Evolutionary conservation across 73 alveolate species (phyloP), one percentile per base, ranked within the genome.

Genomic region (Uronychia binucleata): DNA sequence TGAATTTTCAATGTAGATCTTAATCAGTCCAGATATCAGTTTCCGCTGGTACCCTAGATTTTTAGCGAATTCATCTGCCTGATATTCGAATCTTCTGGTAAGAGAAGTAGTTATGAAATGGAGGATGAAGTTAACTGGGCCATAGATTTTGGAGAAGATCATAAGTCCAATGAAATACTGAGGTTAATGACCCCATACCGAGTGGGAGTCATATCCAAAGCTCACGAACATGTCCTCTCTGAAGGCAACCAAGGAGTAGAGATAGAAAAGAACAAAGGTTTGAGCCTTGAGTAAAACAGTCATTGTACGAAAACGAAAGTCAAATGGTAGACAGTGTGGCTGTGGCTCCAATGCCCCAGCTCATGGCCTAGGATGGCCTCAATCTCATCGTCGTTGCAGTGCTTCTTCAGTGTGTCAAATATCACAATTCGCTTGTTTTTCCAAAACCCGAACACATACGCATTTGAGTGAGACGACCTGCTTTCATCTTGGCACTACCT

Each of bases 341-440:
- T 88, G 81, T 86, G 89, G 74, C 85, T 83, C 99, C 99, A 97
- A 91, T 97, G 99, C 32, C 99, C 99, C 26, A 97, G 81, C 87
- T 97, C 99, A 87, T 97, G 99, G 28, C 97, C 98, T 26, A 97
- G 88, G 8, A 96, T 98, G 26, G 98, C 98, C 33, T 89, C 97
- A 25, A 97, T 96, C 85, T 97, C 99, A 28, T 87, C 92, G 79
- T 95, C 85, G 19, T 83, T 77, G 58, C 88, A 74, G 57, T 95
- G 82, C 57, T 94, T 96, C 28, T 91, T 81, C 74, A 97, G 89
- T 33, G 98, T 97, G 90, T 97, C 99, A 87, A 58, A 97, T 76
- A 97, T 82, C 28, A 97, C 99, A 26, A 97, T 97, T 80, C 99
- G 78, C 80, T 97, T 97, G 84, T 96, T 93, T 58, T 88, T 93